Evolutionary conservation across 1,284 basidiomycete genomes (phyloP).

Genomic region (Caloboletus firmus): DNA sequence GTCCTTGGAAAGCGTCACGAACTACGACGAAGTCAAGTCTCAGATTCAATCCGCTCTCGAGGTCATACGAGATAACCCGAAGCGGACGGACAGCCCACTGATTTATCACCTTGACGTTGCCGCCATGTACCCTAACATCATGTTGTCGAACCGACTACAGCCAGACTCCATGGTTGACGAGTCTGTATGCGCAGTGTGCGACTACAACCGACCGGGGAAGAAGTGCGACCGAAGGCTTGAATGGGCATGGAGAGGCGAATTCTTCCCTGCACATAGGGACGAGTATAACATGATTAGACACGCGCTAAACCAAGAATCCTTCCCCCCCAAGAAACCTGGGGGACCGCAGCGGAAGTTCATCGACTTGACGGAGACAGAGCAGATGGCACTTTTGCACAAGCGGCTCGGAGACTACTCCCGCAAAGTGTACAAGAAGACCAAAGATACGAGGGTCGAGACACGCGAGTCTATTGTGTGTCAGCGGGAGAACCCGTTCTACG

Average conservation of each 20-base stretch:
- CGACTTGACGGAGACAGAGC: slow-evolving; percentile 86
- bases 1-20: slow-evolving; percentile 83
- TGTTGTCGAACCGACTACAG: slow-evolving; percentile 99
- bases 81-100: slow-evolving; percentile 86
- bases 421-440: slow-evolving; percentile 99
- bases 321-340: slow-evolving; percentile 80
- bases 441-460: slow-evolving; percentile 95
- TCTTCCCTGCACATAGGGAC: slow-evolving; percentile 96
- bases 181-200: slow-evolving; percentile 95
- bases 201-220: slow-evolving; percentile 97
- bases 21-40: slow-evolving; percentile 91
- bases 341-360: slow-evolving; percentile 78
- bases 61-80: slow-evolving; percentile 88
- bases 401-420: slow-evolving; percentile 97
- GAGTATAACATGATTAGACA: slow-evolving; percentile 99
- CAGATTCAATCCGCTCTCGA: slow-evolving; percentile 83
- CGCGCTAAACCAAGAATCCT: slow-evolving; percentile 91
- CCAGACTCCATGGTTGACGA: slow-evolving; percentile 98
- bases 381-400: slow-evolving; percentile 92
- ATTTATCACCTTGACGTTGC: slow-evolving; percentile 99
- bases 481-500: slow-evolving; percentile 98
- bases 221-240: slow-evolving; percentile 91
- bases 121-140: slow-evolving; percentile 99
- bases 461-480: slow-evolving; percentile 98
- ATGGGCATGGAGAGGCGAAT: slow-evolving; percentile 99